Evolutionary conservation across 2,329 filamentous ascomycete species (phyloP).

Genomic region (Gnomoniopsis smithogilvyi): DNA sequence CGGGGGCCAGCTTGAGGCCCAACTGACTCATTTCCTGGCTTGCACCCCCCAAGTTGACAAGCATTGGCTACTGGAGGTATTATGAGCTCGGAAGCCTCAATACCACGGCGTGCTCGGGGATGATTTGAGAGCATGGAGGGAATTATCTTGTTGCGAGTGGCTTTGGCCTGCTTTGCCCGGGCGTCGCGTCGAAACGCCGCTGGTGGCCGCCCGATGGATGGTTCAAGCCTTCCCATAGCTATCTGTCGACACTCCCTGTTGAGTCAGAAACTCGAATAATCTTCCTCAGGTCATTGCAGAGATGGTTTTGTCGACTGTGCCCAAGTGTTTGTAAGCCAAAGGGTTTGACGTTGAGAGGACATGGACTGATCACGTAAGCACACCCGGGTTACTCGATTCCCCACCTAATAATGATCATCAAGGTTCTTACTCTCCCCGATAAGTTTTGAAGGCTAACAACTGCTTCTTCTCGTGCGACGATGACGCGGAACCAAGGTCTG

Average conservation of each 20-base stretch:
- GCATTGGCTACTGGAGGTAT: slow-evolving; percentile 24
- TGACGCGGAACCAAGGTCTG: too few species aligned
- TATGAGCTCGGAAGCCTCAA: slow-evolving; percentile 49
- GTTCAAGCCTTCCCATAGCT: slow-evolving; percentile 11
- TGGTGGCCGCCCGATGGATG: slow-evolving; percentile 8
- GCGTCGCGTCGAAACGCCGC: slow-evolving; percentile 16
- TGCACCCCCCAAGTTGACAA: neutral
- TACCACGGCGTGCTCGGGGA: slow-evolving; percentile 51
- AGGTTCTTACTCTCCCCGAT: neutral
- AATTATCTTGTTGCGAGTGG: slow-evolving; percentile 58
- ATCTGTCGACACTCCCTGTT: neutral
- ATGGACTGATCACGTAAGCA: neutral
- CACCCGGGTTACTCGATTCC: neutral
- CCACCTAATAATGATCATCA: too few species aligned
- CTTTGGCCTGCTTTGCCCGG: slow-evolving; percentile 51
- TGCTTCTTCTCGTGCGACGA: too few species aligned
- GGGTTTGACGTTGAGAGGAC: neutral
- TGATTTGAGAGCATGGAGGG: slow-evolving; percentile 52
- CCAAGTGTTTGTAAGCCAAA: neutral
- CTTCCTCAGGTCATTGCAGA: too few species aligned
- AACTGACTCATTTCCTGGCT: neutral
- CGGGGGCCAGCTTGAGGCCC: neutral
- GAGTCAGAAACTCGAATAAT: too few species aligned
- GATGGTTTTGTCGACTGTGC: too few species aligned
- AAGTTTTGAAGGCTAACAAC: too few species aligned